Evolutionary conservation across 2,329 filamentous ascomycete species (phyloP), one percentile per base, ranked within the genome.

Genomic region (Cytospora chrysosperma): DNA sequence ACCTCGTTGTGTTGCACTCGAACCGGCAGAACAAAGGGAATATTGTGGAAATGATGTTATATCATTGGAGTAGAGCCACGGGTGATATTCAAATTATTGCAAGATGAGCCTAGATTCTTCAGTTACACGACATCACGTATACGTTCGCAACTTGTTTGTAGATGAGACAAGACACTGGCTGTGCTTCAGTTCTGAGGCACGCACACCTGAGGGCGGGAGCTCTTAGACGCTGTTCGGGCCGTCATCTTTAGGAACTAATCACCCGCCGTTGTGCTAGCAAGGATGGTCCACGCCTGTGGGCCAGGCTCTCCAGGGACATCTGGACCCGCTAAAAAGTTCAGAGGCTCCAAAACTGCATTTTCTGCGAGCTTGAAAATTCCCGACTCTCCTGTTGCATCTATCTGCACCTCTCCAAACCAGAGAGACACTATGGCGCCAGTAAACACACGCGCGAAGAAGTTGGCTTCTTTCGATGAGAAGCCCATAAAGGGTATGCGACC

Each of bases 391-490:
- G 43, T 24, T 47, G 43, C 43, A 47, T 59, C 58, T 74, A 65
- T 21, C 62, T 28, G 56, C 40, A 47, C 9, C n/a, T 28, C 15
- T 28, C 47, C 61, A 56, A 3, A 56, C 52, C 51, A 60, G 50
- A 63, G 60, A 26, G n/a, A 78, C n/a, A n/a, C 69, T 66, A 88
- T 88, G 81, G 78, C 76, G 30, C 81, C 78, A 68, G 65, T 75
- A 69, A 84, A 81, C 30, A 81, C 83, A 59, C 79, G 84, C 53
- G 83, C 85, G 53, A 82, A 85, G 72, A 80, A 88, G 52, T 80
- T 91, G 68, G 81, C 85, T 62, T 85, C 89, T 58, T 77, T 85
- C 50, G 83, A 88, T 60, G 86, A 89, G 69, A 80, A 83, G 51
- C 81, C 85, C 55, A 80, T 79, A 1, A 85, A 86, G 76, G 89